Evolutionary conservation across 495 filamentous ascomycete species (phyloP).

Genomic region (Neurospora sp.): DNA sequence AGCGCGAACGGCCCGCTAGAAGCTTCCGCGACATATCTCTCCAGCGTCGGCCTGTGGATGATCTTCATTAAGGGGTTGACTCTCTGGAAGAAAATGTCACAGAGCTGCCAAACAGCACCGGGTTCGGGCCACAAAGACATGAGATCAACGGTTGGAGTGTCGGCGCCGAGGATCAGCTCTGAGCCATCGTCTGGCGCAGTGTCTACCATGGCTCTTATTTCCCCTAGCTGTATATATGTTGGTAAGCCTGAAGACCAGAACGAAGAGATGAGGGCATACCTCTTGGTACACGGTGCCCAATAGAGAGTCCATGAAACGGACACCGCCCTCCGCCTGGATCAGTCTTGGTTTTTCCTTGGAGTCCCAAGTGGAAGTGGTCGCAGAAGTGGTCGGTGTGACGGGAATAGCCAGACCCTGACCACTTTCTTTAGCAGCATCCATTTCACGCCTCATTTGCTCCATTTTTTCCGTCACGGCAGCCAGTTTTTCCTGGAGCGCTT

Average conservation of each 20-base stretch:
- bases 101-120: conserved; percentile 56
- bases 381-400: not conserved
- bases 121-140: conserved; percentile 49
- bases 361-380: conserved; percentile 10
- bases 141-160: conserved; percentile 15
- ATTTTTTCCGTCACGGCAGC: conserved; percentile 7
- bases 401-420: not conserved
- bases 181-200: conserved; percentile 30
- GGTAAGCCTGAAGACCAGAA: not conserved
- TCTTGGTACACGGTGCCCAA: conserved; percentile 32
- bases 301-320: conserved; percentile 37
- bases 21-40: conserved; percentile 39
- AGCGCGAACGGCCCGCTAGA: conserved; percentile 25
- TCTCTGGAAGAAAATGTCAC: conserved; percentile 58
- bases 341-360: conserved; percentile 25
- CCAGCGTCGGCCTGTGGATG: conserved; percentile 56
- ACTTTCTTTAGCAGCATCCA: not conserved
- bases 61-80: conserved; percentile 62
- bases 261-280: conserved; percentile 16
- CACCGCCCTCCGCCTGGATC: conserved; percentile 32
- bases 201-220: conserved; percentile 38
- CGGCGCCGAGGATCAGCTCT: conserved; percentile 24
- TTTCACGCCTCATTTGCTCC: not conserved
- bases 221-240: conserved; percentile 23
- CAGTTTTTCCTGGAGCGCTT: conserved; percentile 38